Base-by-base conservation (phyloP, 495 filamentous ascomycete genomes). In the Xylaria grammica region DNA sequence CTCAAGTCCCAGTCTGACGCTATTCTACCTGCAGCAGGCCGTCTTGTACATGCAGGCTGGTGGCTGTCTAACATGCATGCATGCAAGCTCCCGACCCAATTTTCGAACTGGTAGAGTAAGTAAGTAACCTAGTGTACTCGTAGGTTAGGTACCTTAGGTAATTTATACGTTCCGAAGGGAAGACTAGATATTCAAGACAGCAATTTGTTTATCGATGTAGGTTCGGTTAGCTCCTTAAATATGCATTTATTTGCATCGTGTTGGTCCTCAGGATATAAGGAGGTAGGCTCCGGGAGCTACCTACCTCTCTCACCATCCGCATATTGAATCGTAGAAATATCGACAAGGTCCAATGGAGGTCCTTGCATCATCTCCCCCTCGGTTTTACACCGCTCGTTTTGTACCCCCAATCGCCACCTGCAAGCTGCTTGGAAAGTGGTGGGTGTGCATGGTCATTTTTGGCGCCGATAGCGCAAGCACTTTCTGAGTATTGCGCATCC, bases 391-490 rank as follows among this genome's bases (percentile, higher is more conserved):
- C 42, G 42, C 42, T 36, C 42, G 8, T 42, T 42, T 6, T 15
- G 15, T 42, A 9, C 8, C 40, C 5, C 8, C 7, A 9, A 9
- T 11, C 17, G 3, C 45, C 19, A 48, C 11, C 22, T 22, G 3
- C 45, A 48, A 17, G 40, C 40, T 15, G 3, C 8, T 17, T 11
- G 7, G 17, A 34, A 24, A 34, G 27, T 46, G 20, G 56, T 34
- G 56, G 44, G 56, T 26, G 44, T 11, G 29, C 26, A 19, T 30
- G 38, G 38, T 45, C 54, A 29, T 4, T 45, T 57, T 57, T 57
- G 20, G 54, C 38, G 54, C 38, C 38, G 38, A 27, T 59, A 48
- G 40, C 40, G 40, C 27, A 44, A 58, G 26, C 38, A 58, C 53
- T 26, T 58, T 22, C 30, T 40, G 54, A 58, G 24, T 17, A 55